Base-by-base conservation (phyloP, 192 early-diverging fungal genomes). In the Gryganskiella cystojenkinii region DNA sequence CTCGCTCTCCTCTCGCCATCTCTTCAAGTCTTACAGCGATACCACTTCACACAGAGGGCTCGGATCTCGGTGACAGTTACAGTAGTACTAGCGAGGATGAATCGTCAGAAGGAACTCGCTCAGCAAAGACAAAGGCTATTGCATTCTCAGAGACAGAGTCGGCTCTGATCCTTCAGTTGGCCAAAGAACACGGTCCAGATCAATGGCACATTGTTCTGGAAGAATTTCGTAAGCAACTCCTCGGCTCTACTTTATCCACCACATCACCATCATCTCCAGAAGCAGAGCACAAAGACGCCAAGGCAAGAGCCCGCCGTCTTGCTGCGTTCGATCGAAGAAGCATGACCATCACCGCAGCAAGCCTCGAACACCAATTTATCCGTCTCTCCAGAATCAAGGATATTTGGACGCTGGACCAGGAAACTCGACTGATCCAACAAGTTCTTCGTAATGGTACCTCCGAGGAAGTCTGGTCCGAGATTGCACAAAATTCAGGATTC, bases 351-450 rank as follows among this genome's bases (percentile, higher is more conserved):
- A 61, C 71, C n/a, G 19, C 27, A 2, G 47, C 27, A 0, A 20
- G 61, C 25, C 57, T 75, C 8, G 44, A 47, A 13, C 52, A 61
- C 34, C 63, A 75, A 27, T 61, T 55, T 40, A 42, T 53, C 17
- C 64, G 64, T 2, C 14, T 75, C 31, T 30, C 50, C 13, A 56
- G 58, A 5, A 67, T 10, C 14, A 53, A 56, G 11, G 13, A 15
- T 6, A 28, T 59, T 19, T 75, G 71, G 64, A 75, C 58, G 4
- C 61, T 66, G 17, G 71, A 75, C 31, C 57, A 75, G 27, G 64
- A 75, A 37, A 75, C 64, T 6, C 43, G 50, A 8, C 19, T 75
- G 8, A 67, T 67, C n/a, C 71, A 75, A 28, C 63, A 75, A 54
- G 71, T 67, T 25, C 63, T 75, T 40, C 30, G 43, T 10, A 42